These are phyloP conservation scores for Epichloe typhina DNA, from an alignment of 2,329 filamentous ascomycete genomes.

Conservation along the genomic window DNA sequence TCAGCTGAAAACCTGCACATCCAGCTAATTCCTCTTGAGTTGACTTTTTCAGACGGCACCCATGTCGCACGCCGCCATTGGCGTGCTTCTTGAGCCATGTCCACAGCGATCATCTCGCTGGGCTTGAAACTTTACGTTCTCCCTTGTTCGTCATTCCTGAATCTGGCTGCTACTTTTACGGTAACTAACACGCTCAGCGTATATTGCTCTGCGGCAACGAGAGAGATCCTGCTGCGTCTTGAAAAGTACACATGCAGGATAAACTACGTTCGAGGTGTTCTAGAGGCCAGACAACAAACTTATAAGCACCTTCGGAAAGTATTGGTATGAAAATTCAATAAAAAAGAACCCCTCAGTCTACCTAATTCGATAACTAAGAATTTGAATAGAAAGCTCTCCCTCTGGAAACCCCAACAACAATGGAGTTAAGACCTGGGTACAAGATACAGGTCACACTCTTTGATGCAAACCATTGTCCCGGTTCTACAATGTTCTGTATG, in stretches of 20 bases:
- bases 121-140: conserved; percentile 61
- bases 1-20: neutral
- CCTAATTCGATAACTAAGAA: neutral
- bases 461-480: conserved; percentile 84
- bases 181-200: conserved; percentile 31
- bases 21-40: conserved; percentile 33
- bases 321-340: conserved; percentile 31
- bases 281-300: conserved; percentile 60
- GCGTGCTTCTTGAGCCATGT: conserved; percentile 88
- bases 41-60: conserved; percentile 61
- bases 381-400: conserved; percentile 57
- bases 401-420: conserved; percentile 60
- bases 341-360: no score
- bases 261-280: conserved; percentile 64
- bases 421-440: conserved; percentile 59
- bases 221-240: conserved; percentile 65
- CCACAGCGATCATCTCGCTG: conserved; percentile 78
- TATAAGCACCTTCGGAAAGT: conserved; percentile 65
- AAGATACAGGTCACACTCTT: conserved; percentile 72
- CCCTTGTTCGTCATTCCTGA: conserved; percentile 44
- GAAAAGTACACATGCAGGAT: conserved; percentile 69
- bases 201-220: conserved; percentile 78
- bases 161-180: neutral
- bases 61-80: conserved; percentile 45
- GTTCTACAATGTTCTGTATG: conserved; percentile 76